Percentiles rank a stretch among this genome's conserved stretches.
Evolutionary conservation across 176 grass and related monocot species (phyloP).

Genomic region (Avena eriantha): DNA sequence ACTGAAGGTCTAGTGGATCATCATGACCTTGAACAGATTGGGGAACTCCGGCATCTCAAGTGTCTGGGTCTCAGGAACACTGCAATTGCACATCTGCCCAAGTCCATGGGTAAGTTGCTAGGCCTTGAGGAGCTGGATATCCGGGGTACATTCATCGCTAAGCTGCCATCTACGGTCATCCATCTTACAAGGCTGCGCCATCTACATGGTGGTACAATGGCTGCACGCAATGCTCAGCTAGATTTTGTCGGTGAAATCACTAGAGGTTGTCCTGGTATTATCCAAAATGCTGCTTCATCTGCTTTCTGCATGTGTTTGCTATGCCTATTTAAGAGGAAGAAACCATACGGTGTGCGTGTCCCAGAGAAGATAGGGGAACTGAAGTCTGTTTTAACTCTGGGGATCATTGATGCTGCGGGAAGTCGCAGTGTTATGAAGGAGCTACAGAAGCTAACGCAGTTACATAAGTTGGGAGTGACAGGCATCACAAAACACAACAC

Average conservation of each 20-base stretch:
- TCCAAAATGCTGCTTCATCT: neutral
- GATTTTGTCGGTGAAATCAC: neutral
- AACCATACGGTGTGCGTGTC: neutral
- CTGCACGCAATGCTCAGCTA: neutral
- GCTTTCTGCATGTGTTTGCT: neutral
- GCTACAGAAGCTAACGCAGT: neutral
- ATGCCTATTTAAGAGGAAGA: neutral
- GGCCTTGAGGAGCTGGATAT: neutral
- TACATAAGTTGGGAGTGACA: neutral
- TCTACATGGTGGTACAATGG: neutral
- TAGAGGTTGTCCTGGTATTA: neutral
- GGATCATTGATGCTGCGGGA: neutral
- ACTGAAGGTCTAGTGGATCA: neutral
- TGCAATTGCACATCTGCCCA: neutral
- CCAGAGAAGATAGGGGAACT: neutral
- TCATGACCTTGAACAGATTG: constrained; percentile 3
- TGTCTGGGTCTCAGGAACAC: neutral
- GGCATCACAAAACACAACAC: neutral
- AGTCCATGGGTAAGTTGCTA: neutral
- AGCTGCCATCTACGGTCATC: neutral
- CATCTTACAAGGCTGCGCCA: neutral
- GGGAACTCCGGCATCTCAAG: neutral
- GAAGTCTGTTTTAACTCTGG: neutral
- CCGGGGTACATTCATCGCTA: neutral
- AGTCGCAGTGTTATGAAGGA: neutral